phyloP scores from a whole-genome alignment of 495 filamentous ascomycete genomes.

The Penicillium manginii region DNA sequence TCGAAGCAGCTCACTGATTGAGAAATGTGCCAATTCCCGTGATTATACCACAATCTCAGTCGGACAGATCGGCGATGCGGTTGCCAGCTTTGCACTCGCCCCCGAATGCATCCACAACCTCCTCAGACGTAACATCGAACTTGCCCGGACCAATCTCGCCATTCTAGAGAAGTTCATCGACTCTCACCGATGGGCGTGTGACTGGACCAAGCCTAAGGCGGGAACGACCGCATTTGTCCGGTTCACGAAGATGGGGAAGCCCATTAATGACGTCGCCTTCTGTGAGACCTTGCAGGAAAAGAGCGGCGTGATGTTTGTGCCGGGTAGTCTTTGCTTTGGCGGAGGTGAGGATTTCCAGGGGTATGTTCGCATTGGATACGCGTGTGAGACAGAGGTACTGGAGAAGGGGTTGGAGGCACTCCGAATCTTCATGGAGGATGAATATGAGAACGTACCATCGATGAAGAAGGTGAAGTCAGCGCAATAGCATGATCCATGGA shows the following conservation, averaged over 20 bases:
- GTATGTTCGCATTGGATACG: conserved; percentile 80
- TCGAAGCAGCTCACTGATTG: conserved; percentile 62
- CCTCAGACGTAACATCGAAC: conserved; percentile 67
- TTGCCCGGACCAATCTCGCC: conserved; percentile 72
- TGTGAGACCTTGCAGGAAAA: conserved; percentile 70
- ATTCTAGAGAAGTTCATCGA: conserved; percentile 71
- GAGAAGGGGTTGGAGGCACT: conserved; percentile 66
- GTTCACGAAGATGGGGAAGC: conserved; percentile 64
- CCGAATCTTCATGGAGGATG: conserved; percentile 63
- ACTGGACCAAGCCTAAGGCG: conserved; percentile 77
- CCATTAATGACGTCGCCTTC: conserved; percentile 73
- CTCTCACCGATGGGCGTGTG: conserved; percentile 62
- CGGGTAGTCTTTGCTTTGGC: conserved; percentile 78
- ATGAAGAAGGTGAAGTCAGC: conserved; percentile 33
- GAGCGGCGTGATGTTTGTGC: conserved; percentile 79
- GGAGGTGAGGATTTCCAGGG: conserved; percentile 71
- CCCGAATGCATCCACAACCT: conserved; percentile 66
- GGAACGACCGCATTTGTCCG: conserved; percentile 83
- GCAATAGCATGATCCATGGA: conserved; percentile 10
- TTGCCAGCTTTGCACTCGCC: conserved; percentile 76
- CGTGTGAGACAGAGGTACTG: conserved; percentile 71
- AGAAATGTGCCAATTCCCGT: conserved; percentile 65
- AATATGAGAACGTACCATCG: conserved; percentile 56
- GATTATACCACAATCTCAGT: conserved; percentile 90
- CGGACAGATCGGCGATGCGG: conserved; percentile 76